phyloP scores from a whole-genome alignment of 352 stramenopile species.

The Nothophytophthora sp. region DNA sequence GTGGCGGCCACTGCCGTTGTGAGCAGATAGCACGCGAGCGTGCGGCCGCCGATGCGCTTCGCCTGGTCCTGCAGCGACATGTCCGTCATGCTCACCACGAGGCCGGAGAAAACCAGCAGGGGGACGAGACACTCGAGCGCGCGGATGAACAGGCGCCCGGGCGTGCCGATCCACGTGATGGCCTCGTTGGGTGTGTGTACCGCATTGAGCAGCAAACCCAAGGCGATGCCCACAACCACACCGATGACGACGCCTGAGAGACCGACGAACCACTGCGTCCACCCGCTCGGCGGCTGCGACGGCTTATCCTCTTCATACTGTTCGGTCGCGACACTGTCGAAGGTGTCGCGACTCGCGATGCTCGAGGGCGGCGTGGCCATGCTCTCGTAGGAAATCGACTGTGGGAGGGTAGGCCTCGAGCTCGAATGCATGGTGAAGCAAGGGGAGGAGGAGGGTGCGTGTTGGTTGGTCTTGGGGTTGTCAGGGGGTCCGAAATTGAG shows the following conservation, averaged over 20 bases:
- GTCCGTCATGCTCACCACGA: constrained; percentile 46
- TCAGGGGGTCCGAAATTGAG: too few species aligned
- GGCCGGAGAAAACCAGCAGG: constrained; percentile 43
- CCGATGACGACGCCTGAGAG: constrained; percentile 33
- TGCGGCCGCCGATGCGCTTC: constrained; percentile 28
- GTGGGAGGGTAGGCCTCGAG: constrained; percentile 7
- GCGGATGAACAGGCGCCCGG: constrained; percentile 49
- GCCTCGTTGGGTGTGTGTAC: constrained; percentile 15
- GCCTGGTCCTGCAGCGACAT: constrained; percentile 38
- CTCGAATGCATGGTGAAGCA: constrained; percentile 6
- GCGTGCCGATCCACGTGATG: constrained; percentile 37
- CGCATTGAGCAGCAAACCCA: constrained; percentile 27
- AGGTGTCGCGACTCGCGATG: constrained; percentile 11
- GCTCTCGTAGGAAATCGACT: constrained; percentile 21
- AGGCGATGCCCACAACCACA: constrained; percentile 13
- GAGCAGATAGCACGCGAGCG: constrained; percentile 32
- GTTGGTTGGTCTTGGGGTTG: background rate
- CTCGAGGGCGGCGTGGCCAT: constrained; percentile 17
- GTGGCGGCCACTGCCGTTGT: constrained; percentile 31
- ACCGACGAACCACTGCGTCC: constrained; percentile 27
- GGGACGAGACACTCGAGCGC: constrained; percentile 49
- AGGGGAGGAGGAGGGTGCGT: background rate
- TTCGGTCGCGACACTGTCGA: constrained; percentile 18
- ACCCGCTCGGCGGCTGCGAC: constrained; percentile 4
- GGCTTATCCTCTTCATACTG: constrained; percentile 17